phyloP scores from a whole-genome alignment of 169 alveolate genomes.

The Babesia sp. region DNA sequence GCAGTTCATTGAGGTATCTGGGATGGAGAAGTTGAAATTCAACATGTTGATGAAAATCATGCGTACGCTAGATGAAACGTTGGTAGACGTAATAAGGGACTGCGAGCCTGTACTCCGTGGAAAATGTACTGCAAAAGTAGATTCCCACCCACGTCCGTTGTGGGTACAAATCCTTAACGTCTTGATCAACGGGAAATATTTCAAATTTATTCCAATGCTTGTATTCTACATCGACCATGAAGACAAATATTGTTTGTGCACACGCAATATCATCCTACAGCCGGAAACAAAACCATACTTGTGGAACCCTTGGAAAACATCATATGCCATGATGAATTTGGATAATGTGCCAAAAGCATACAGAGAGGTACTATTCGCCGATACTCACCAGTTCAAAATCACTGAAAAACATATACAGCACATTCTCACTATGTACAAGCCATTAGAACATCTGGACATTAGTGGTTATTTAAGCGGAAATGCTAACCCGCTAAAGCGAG shows the following conservation, averaged over 20 bases:
- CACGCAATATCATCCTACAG: constrained; percentile 5
- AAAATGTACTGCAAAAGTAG: neutral
- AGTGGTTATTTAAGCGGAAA: constrained; percentile 11
- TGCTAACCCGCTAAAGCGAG: neutral
- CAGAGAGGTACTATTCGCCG: constrained; percentile 28
- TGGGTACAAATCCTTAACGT: constrained; percentile 17
- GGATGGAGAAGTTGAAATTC: neutral
- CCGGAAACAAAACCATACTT: constrained; percentile 6
- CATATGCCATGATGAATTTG: constrained; percentile 5
- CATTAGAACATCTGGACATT: constrained; percentile 19
- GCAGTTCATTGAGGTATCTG: constrained; percentile 22
- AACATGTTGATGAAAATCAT: constrained; percentile 11
- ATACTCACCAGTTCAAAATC: constrained; percentile 23
- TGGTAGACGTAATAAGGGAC: neutral
- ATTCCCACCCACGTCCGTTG: constrained; percentile 9
- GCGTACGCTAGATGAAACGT: neutral
- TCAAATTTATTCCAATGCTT: constrained; percentile 44
- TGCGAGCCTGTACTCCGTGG: neutral
- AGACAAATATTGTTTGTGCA: constrained; percentile 25
- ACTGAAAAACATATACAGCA: neutral
- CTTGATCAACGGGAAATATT: constrained; percentile 26
- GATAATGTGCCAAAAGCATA: constrained; percentile 21
- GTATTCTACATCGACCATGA: constrained; percentile 1
- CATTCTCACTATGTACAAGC: constrained; percentile 10
- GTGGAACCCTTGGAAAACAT: constrained; percentile 33